A percentile compares a stretch with the other conserved stretches of the same genome.
phyloP scores from a whole-genome alignment of 495 filamentous ascomycete species.

The Thozetella sp. region DNA sequence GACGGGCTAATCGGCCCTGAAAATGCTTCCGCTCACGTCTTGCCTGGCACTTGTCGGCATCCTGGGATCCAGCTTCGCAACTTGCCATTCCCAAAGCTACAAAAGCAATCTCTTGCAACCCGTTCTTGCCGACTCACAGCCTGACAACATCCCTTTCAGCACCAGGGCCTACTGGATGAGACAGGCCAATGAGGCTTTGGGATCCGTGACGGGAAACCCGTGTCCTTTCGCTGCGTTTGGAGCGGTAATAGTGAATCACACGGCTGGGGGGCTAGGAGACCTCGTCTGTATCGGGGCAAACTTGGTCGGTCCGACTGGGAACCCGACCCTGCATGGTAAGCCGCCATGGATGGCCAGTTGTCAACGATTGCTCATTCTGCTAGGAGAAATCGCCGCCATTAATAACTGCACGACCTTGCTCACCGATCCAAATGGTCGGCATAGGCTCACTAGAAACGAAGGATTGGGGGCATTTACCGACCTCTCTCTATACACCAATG shows the following conservation, averaged over 20 bases:
- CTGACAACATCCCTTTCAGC: conserved; percentile 28
- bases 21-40: too few relatives aligned
- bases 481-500: conserved; percentile 57
- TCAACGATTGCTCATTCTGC: too few relatives aligned
- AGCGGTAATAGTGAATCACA: conserved; percentile 56
- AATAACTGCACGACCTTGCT: conserved; percentile 52
- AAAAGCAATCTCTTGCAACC: too few relatives aligned
- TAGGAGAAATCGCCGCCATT: conserved; percentile 54
- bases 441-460: conserved; percentile 37
- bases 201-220: conserved; percentile 41
- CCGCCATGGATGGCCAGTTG: too few relatives aligned
- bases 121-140: too few relatives aligned
- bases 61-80: too few relatives aligned
- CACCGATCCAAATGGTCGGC: conserved; percentile 38
- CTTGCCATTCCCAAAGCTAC: too few relatives aligned
- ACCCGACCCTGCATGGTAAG: conserved; percentile 51
- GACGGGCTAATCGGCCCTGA: too few relatives aligned
- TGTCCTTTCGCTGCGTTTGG: conserved; percentile 55
- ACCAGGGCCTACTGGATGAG: conserved; percentile 52
- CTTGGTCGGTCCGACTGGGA: conserved; percentile 32
- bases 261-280: conserved; percentile 32
- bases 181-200: conserved; percentile 44
- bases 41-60: too few relatives aligned
- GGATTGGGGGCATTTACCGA: conserved; percentile 42
- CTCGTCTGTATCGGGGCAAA: conserved; percentile 50